A percentile compares a stretch with the other conserved stretches of the same genome.
These are phyloP conservation scores for Ilyonectria mors-panacis DNA, from an alignment of 2,329 filamentous ascomycete genomes.

Conservation along the genomic window DNA sequence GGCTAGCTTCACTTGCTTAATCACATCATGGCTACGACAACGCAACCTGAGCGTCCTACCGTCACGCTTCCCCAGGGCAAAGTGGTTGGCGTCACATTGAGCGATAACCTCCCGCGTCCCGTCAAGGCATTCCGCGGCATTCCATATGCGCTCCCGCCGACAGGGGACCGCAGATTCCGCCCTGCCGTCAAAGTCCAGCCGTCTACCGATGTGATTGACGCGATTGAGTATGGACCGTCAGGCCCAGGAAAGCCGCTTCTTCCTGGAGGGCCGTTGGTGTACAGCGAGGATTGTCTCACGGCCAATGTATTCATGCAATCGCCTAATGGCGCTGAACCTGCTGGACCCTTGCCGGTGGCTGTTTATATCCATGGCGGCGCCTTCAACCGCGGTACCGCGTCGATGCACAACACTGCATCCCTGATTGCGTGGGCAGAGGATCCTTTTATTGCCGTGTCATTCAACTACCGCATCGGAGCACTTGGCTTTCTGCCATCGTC, in stretches of 20 bases:
- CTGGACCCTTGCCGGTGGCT: conserved; percentile 58
- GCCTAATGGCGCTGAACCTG: conserved; percentile 21
- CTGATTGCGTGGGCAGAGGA: conserved; percentile 69
- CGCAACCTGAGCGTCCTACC: conserved; percentile 29
- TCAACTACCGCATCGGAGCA: conserved; percentile 68
- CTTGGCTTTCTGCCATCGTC: conserved; percentile 75
- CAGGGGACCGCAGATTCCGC: conserved; percentile 62
- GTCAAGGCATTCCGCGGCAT: conserved; percentile 63
- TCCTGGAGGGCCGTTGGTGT: conserved; percentile 45
- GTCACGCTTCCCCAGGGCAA: conserved; percentile 42
- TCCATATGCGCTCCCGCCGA: conserved; percentile 64
- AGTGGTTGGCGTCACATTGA: conserved; percentile 38
- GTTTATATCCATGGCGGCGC: conserved; percentile 70
- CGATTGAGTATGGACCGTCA: conserved; percentile 56
- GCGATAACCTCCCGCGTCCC: conserved; percentile 40
- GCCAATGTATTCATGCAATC: conserved; percentile 65
- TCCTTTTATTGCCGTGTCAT: conserved; percentile 65
- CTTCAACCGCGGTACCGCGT: conserved; percentile 61
- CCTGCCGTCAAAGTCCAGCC: conserved; percentile 50
- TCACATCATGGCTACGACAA: conserved; percentile 16
- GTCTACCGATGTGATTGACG: conserved; percentile 50
- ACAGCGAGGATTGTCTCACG: conserved; percentile 69
- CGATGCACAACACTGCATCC: conserved; percentile 72
- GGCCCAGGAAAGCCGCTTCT: conserved; percentile 45
- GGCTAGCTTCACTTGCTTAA: conserved; percentile 12